A percentile compares a stretch with the other conserved stretches of the same genome.
These are phyloP conservation scores for Pestalotiopsis sp. DNA, from an alignment of 2,329 filamentous ascomycete genomes.

Conservation along the genomic window DNA sequence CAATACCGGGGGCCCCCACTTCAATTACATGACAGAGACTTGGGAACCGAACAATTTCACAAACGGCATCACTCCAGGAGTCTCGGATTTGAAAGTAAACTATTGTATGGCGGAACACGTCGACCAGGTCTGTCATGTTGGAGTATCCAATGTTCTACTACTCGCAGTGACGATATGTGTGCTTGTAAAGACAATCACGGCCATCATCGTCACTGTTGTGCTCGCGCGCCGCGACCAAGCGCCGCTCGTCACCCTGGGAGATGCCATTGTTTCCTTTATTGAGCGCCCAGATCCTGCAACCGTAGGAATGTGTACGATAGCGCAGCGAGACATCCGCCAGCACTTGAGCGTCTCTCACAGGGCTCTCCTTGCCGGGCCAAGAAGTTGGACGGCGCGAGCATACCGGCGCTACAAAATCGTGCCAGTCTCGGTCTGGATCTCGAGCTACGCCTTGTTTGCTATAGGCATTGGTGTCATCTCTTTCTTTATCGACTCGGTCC, in stretches of 20 bases:
- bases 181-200: constrained; percentile 40
- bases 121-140: constrained; percentile 21
- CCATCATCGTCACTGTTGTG: constrained; percentile 33
- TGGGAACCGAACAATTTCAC: not conserved
- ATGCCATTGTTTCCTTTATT: constrained; percentile 54
- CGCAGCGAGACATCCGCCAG: constrained; percentile 17
- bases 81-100: constrained; percentile 15
- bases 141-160: constrained; percentile 22
- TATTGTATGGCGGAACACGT: constrained; percentile 24
- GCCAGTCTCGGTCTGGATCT: constrained; percentile 1
- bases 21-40: not conserved
- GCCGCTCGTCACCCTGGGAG: constrained; percentile 53
- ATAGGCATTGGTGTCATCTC: not conserved
- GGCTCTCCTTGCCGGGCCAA: constrained; percentile 15
- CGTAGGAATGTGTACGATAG: constrained; percentile 19
- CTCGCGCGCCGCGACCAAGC: constrained; percentile 36
- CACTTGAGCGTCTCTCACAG: constrained; percentile 5
- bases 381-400: constrained; percentile 13
- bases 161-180: constrained; percentile 31
- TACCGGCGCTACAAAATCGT: constrained; percentile 17
- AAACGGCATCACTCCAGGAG: not conserved
- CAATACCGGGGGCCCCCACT: not conserved
- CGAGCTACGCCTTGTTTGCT: not conserved
- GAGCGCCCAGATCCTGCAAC: constrained; percentile 47
- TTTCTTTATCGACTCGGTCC: not conserved